Evolutionary conservation across 164 flowering plant species (phyloP), one percentile per base, ranked within the genome.

Genomic region (Chimonanthus praecox): DNA sequence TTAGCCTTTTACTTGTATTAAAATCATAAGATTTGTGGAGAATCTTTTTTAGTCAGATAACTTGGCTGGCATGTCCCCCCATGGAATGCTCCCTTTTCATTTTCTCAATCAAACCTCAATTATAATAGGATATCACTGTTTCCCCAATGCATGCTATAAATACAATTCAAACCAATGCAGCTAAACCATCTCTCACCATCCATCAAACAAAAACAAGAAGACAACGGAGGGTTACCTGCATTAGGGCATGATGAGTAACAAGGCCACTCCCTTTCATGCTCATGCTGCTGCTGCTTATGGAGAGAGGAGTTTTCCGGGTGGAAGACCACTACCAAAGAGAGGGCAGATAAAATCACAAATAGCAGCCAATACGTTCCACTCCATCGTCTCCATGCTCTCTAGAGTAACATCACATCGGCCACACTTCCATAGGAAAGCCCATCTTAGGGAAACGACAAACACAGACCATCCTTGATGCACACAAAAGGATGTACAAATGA

Each of bases 261-360:
- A 85, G 73, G 80, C 81, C n/a, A 49, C 77, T 61, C 68, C 70
- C 58, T 72, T 73, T 1, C 33, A 33, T 33, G 33, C 33, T 33
- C 33, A 33, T 47, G 75, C 73, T 44, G 73, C 76, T 6, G 71
- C 81, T 3, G 80, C 79, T 64, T 20, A 69, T 11, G 68, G 74
- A 6, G 69, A 18, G 7, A 67, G 67, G 49, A 70, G 80, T 61
- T 65, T 76, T 48, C 43, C 33, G 49, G 49, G 71, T 16, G 70
- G 75, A 58, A 77, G 80, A 79, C 83, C 83, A 18, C 70, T 83
- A 5, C 90, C 87, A 13, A 85, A 79, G 81, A 79, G 89, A 72
- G 88, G 92, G 11, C 89, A 86, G 83, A 83, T 87, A 51, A 89
- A 89, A 77, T 78, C 82, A 13, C 83, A 80, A 71, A 89, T 87